Evolutionary conservation across 805 yeast genomes (phyloP).

Genomic region (Candida easanensis): DNA sequence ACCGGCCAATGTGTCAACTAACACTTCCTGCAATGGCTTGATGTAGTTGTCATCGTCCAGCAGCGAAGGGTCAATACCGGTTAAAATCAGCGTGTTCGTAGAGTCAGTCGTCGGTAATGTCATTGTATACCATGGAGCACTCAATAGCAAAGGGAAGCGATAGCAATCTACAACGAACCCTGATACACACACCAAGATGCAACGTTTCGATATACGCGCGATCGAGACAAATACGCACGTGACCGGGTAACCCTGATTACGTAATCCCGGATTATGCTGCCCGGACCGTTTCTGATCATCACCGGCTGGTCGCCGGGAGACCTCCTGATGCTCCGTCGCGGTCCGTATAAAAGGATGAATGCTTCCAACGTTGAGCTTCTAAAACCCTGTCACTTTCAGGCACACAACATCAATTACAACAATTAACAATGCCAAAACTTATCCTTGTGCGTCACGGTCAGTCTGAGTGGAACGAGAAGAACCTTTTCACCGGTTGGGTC

Average conservation of each 20-base stretch:
- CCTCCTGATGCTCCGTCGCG: constrained; percentile 6
- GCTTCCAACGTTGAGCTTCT: too few relatives aligned
- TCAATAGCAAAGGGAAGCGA: too few relatives aligned
- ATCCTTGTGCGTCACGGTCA: constrained; percentile 98
- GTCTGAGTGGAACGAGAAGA: constrained; percentile 98
- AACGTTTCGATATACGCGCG: too few relatives aligned
- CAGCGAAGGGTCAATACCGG: constrained; percentile 18
- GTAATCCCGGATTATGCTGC: neutral
- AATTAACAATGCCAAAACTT: constrained; percentile 53
- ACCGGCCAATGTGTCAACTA: constrained; percentile 18
- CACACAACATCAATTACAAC: neutral
- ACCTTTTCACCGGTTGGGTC: constrained; percentile 98
- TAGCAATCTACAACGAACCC: too few relatives aligned
- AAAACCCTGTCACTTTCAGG: neutral
- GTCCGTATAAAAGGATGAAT: neutral
- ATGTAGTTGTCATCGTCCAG: constrained; percentile 21
- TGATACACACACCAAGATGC: too few relatives aligned
- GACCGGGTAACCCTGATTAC: neutral
- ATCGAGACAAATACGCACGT: neutral
- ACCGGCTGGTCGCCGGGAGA: constrained; percentile 1
- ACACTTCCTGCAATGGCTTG: constrained; percentile 24
- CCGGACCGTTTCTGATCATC: neutral
- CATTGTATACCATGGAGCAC: too few relatives aligned
- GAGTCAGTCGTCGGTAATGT: neutral
- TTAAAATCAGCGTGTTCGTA: constrained; percentile 29